A percentile compares a stretch with the other conserved stretches of the same genome.
phyloP scores from a whole-genome alignment of 805 yeast species.

The Teunomyces kruisii region DNA sequence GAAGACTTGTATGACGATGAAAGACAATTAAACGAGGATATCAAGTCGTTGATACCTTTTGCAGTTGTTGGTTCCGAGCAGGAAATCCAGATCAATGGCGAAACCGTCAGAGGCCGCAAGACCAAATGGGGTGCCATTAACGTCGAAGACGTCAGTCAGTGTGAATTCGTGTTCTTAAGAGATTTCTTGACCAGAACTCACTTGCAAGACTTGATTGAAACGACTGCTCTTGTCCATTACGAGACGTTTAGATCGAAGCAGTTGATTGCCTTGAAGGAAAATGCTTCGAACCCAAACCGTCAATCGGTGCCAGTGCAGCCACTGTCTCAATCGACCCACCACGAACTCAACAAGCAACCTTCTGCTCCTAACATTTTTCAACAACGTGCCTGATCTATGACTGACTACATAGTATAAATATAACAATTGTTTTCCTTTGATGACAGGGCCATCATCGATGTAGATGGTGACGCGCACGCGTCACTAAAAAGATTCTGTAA shows the following conservation, averaged over 20 bases:
- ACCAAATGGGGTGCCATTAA: slow-evolving; percentile 93
- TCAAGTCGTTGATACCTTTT: slow-evolving; percentile 78
- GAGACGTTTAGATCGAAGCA: slow-evolving; percentile 93
- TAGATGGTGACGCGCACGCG: background rate
- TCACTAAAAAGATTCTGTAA: background rate
- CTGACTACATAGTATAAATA: background rate
- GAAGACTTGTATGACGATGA: slow-evolving; percentile 72
- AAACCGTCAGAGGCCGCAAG: slow-evolving; percentile 82
- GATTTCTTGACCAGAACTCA: slow-evolving; percentile 95
- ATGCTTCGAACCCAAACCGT: slow-evolving; percentile 55
- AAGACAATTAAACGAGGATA: slow-evolving; percentile 68
- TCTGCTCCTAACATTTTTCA: background rate
- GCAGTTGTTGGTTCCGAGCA: slow-evolving; percentile 92
- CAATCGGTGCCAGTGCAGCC: slow-evolving; percentile 24
- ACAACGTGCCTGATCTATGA: slow-evolving; percentile 4
- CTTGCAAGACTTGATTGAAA: slow-evolving; percentile 91
- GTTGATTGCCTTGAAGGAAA: slow-evolving; percentile 89
- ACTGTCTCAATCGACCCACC: background rate
- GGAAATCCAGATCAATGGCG: slow-evolving; percentile 73
- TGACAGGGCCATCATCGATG: background rate
- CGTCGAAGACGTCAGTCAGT: slow-evolving; percentile 91
- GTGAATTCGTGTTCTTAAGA: slow-evolving; percentile 92
- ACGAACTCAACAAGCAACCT: background rate
- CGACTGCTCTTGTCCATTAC: slow-evolving; percentile 84
- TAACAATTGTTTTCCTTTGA: background rate